Evolutionary conservation across 495 filamentous ascomycete genomes (phyloP), one percentile per base, ranked within the genome.

Genomic region (Margaritispora aquatica): DNA sequence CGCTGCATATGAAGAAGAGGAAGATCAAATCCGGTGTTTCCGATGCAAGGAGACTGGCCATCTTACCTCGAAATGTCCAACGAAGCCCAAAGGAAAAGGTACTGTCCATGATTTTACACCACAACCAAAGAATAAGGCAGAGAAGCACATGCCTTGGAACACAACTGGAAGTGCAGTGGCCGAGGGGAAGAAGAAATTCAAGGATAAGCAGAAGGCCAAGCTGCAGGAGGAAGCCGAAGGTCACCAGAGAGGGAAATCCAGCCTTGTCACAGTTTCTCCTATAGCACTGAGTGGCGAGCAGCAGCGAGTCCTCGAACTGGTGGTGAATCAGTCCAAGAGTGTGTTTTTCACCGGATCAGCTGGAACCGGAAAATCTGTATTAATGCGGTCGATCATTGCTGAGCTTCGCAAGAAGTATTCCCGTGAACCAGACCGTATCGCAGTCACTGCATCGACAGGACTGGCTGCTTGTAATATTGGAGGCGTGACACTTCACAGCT

Each of bases 281-380:
- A 80, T 96, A 20, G 84, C 84, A 53, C 76, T 98, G 21, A 97
- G 90, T 69, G 80, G 87, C 1, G 94, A 98, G 69, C 94, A 98
- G 70, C 75, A 78, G 47, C 81, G 86, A 59, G 90, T 98, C n/a
- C 76, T 93, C 54, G 80, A 88, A 17, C 72, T 96, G 15, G 91
- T 97, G 22, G 76, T 88, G 2, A 79, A 92, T 2, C 68, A 86
- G 34, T 75, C 77, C 29, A 88, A 91, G 67, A 96, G 94, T 64
- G 92, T 97, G 2, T 98, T 98, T 77, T 98, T 97, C 72, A 98
- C 94, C 1, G 94, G 94, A 57, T 96, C 94, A 44, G 94, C 94
- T 57, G 94, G 94, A 69, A 98, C 94, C 21, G 94, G 94, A 61
- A 98, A 98, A 74, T 98, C 94, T 0, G 94, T 97, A 2, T 76